Evolutionary conservation across 768 basidiomycete species (phyloP).

Genomic region (Pleurotus salmoneostramineus): DNA sequence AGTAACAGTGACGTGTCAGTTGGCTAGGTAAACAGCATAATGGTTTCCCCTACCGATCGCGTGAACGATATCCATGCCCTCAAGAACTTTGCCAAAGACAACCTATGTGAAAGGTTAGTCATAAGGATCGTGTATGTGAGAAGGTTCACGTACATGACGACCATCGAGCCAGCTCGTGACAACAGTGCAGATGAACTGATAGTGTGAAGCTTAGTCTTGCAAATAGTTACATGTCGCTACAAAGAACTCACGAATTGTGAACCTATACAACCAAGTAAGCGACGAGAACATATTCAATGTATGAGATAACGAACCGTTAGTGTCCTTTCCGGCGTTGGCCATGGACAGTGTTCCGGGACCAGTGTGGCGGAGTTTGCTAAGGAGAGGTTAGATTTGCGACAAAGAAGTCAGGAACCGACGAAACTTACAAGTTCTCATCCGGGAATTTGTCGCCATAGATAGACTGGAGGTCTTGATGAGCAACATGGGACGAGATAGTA

Average conservation of each 20-base stretch:
- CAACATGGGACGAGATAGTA: background rate
- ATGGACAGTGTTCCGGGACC: slow-evolving; percentile 85
- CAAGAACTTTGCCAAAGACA: slow-evolving; percentile 89
- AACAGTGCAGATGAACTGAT: slow-evolving; percentile 89
- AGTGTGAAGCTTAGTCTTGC: slow-evolving; percentile 3
- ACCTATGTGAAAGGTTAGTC: slow-evolving; percentile 41
- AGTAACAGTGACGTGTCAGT: too few relatives aligned
- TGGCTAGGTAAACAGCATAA: slow-evolving; percentile 5
- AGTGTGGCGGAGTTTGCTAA: slow-evolving; percentile 93
- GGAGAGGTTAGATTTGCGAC: slow-evolving; percentile 1
- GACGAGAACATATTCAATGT: background rate
- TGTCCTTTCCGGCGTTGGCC: slow-evolving; percentile 92
- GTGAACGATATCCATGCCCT: slow-evolving; percentile 86
- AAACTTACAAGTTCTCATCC: slow-evolving; percentile 90
- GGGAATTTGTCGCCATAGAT: slow-evolving; percentile 90
- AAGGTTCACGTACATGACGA: slow-evolving; percentile 58
- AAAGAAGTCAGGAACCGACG: background rate
- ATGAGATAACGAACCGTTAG: slow-evolving; percentile 61
- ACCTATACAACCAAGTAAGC: slow-evolving; percentile 35
- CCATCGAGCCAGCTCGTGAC: slow-evolving; percentile 89
- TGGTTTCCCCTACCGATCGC: slow-evolving; percentile 56
- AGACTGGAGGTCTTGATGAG: slow-evolving; percentile 41
- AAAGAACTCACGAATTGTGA: slow-evolving; percentile 76
- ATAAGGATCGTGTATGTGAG: background rate
- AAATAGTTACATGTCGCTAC: slow-evolving; percentile 1